Evolutionary conservation across 2,329 filamentous ascomycete genomes (phyloP), one percentile per base, ranked within the genome.

Genomic region (Helicocarpus griseus): DNA sequence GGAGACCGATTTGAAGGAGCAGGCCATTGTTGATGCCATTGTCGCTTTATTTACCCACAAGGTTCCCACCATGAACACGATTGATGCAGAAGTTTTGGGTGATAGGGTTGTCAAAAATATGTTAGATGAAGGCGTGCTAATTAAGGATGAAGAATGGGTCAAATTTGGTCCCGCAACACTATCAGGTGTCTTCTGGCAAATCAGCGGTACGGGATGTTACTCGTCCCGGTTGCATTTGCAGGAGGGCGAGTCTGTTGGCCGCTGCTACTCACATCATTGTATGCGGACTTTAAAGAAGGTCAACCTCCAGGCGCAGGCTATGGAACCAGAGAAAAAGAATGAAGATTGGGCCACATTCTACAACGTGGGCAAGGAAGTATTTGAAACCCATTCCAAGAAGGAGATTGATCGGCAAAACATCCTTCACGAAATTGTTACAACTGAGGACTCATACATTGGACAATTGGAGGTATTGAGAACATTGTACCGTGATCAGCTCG

Each of bases 1-100:
- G 36, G 91, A 96, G 63, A 82, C 85, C 9, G 89, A 98, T 67
- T 73, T 98, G 44, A 89, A 86, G 64, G 81, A 86, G 63, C 87
- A 89, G 62, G 84, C 86, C 1, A 83, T 98, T 48, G 85, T 89
- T 53, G 90, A 97, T 59, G 90, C 88, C 2, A 77, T 98, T 39
- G 83, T 95, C 39, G 86, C 84, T 28, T 75, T 98, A 5, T 97
- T 98, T 66, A 95, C 88, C 1, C 81, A 87, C 69, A 97, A 96
- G 68, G 89, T 98, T 0, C 90, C 93, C 0, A 98, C 89, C 0
- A 96, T 98, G 89, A 97, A 98, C 61, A 91, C 93, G 39, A 90
- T 91, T 5, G 94, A 98, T 73, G 93, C 93, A 0, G 93, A 98
- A 66, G 85, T 84, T 1, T 75, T 98, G 48, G 88, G 87, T 55